Percentiles rank a stretch among this genome's conserved stretches.
phyloP scores from a whole-genome alignment of 352 stramenopile species.

The Globisporangium middletonii region DNA sequence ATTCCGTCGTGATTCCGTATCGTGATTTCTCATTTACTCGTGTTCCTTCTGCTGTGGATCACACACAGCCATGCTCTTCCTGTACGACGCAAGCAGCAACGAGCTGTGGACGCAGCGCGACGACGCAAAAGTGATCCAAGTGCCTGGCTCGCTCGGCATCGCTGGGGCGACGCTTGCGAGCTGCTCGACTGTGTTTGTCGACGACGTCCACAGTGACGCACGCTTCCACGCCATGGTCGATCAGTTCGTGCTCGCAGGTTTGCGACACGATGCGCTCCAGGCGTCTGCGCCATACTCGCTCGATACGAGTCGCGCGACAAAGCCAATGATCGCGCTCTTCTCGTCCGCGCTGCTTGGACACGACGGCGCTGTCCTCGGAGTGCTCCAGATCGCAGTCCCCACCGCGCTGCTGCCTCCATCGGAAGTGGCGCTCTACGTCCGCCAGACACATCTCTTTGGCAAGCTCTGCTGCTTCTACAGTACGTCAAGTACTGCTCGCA shows the following conservation, averaged over 20 bases:
- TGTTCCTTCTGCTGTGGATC: background rate
- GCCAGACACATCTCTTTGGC: constrained; percentile 20
- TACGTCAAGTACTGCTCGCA: constrained; percentile 12
- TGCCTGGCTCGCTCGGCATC: constrained; percentile 50
- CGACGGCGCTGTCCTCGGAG: constrained; percentile 45
- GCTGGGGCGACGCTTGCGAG: constrained; percentile 39
- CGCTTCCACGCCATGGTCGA: constrained; percentile 65
- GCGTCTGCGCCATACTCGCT: background rate
- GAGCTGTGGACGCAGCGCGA: constrained; percentile 64
- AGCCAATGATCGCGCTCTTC: constrained; percentile 31
- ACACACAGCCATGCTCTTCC: constrained; percentile 38
- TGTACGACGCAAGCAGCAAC: constrained; percentile 54
- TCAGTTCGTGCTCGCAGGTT: constrained; percentile 32
- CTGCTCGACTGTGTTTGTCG: constrained; percentile 27
- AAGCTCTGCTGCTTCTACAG: constrained; percentile 41
- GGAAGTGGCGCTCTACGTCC: background rate
- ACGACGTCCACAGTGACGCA: constrained; percentile 31
- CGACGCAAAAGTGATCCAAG: constrained; percentile 34
- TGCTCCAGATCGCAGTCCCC: constrained; percentile 45
- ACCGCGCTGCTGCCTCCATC: constrained; percentile 11
- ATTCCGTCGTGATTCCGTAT: background rate
- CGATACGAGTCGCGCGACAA: background rate
- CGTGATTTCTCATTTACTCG: background rate
- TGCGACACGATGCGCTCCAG: constrained; percentile 10
- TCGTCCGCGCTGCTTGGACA: constrained; percentile 30